These are phyloP conservation scores for Colletotrichum brevisporum DNA, from an alignment of 2,329 filamentous ascomycete species.

Conservation along the genomic window DNA sequence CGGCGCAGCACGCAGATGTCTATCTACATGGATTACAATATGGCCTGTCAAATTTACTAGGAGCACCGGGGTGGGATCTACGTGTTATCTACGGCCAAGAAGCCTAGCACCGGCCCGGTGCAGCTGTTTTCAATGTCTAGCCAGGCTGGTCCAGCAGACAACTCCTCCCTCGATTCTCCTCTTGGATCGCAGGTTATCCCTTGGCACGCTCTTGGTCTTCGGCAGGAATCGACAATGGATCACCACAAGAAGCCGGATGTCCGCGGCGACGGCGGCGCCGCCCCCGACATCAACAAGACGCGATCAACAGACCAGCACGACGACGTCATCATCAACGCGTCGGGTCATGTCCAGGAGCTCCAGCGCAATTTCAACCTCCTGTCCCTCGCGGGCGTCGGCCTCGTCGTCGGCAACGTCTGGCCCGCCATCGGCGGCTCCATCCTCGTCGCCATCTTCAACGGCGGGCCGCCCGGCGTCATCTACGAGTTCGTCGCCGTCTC, in stretches of 20 bases:
- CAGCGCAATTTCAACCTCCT: constrained; percentile 56
- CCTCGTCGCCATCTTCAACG: constrained; percentile 70
- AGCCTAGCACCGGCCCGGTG: constrained; percentile 20
- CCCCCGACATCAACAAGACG: constrained; percentile 11
- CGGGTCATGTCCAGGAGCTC: constrained; percentile 58
- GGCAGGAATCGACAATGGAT: constrained; percentile 19
- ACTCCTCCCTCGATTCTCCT: not conserved
- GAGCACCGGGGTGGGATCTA: not conserved
- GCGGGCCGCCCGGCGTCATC: constrained; percentile 72
- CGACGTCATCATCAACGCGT: constrained; percentile 51
- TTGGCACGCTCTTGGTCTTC: not conserved
- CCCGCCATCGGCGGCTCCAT: constrained; percentile 59
- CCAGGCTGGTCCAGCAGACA: not conserved
- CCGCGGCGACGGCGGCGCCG: not conserved
- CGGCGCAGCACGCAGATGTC: not conserved
- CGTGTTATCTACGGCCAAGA: not conserved
- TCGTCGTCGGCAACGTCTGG: constrained; percentile 60
- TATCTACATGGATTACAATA: constrained; percentile 1
- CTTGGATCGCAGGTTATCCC: not conserved
- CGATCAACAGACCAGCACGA: constrained; percentile 24
- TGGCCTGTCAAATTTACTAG: not conserved
- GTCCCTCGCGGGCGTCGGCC: constrained; percentile 57
- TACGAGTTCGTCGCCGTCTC: constrained; percentile 70
- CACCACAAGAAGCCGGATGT: constrained; percentile 5
- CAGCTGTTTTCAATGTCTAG: constrained; percentile 6